These are phyloP conservation scores for Rhizopus delemar DNA, from an alignment of 371 early-diverging fungal species.

Conservation along the genomic window DNA sequence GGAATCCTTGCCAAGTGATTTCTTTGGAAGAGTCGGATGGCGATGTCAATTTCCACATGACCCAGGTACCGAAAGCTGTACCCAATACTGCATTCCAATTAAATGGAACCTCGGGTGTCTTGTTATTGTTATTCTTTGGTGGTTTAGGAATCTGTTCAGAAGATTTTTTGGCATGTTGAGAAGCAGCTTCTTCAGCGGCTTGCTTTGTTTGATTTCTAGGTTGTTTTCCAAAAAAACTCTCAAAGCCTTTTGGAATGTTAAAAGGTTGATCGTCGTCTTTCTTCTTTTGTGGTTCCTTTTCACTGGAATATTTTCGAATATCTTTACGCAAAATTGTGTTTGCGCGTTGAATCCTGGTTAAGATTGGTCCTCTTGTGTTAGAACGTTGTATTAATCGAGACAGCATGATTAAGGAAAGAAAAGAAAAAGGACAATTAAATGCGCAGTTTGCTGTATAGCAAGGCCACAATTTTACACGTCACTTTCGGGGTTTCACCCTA, in stretches of 20 bases:
- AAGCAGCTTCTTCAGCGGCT: conserved; percentile 29
- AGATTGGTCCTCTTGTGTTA: conserved; percentile 2
- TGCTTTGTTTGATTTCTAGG: conserved; percentile 24
- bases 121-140: conserved; percentile 12
- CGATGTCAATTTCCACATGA: conserved; percentile 52
- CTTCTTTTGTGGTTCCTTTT: conserved; percentile 29
- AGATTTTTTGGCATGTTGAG: conserved; percentile 24
- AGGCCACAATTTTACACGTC: conserved; percentile 8
- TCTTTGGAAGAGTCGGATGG: conserved; percentile 57
- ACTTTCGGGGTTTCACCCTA: conserved; percentile 18
- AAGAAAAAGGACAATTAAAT: conserved; percentile 7
- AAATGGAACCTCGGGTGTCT: conserved; percentile 24
- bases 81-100: conserved; percentile 54
- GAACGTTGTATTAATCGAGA: conserved; percentile 25
- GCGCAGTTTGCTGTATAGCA: not conserved
- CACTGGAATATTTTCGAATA: conserved; percentile 27
- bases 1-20: conserved; percentile 94
- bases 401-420: conserved; percentile 9
- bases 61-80: conserved; percentile 48
- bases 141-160: conserved; percentile 37
- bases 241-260: conserved; percentile 49
- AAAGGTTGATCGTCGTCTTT: conserved; percentile 26
- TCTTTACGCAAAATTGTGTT: conserved; percentile 20
- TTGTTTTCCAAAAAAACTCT: conserved; percentile 44
- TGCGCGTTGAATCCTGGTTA: conserved; percentile 3